Conservation (phyloP, 441 rosid genomes). For the Monsonia emarginata region DNA sequence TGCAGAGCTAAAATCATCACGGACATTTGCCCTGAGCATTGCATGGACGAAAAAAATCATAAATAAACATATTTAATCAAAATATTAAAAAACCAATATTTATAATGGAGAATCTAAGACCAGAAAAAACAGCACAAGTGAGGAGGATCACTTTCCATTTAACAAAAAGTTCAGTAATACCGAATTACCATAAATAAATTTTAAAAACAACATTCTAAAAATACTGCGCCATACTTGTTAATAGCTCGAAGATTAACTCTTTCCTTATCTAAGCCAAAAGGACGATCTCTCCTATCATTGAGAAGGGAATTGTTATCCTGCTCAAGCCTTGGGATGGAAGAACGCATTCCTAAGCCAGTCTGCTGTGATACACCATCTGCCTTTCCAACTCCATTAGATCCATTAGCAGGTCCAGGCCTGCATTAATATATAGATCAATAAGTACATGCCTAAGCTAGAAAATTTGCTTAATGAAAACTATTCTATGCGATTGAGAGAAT, state of each 20-base stretch:
- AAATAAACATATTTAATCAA: conserved; percentile 10
- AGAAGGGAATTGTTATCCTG: conserved; percentile 45
- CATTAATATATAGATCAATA: conserved; percentile 21
- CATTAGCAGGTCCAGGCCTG: conserved; percentile 67
- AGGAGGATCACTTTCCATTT: not conserved
- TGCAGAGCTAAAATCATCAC: conserved; percentile 70
- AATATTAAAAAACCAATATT: not conserved
- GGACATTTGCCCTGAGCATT: conserved; percentile 50
- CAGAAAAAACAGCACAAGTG: conserved; percentile 1
- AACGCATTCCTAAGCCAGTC: conserved; percentile 49
- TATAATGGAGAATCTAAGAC: not conserved
- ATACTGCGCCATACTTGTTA: conserved; percentile 54
- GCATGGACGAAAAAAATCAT: conserved; percentile 15
- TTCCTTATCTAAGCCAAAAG: conserved; percentile 69
- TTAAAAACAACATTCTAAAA: conserved; percentile 4
- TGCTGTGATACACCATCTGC: conserved; percentile 51
- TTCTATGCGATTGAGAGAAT: not conserved
- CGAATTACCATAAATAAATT: not conserved
- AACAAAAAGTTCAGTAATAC: not conserved
- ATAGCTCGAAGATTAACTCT: conserved; percentile 59
- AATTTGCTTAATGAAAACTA: not conserved
- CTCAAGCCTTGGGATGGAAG: conserved; percentile 56
- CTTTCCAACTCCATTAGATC: conserved; percentile 60
- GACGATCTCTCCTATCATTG: conserved; percentile 71
- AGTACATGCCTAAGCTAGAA: not conserved